Base-by-base conservation (phyloP, 2,329 filamentous ascomycete genomes). In the Fusarium neocosmosporiellum region DNA sequence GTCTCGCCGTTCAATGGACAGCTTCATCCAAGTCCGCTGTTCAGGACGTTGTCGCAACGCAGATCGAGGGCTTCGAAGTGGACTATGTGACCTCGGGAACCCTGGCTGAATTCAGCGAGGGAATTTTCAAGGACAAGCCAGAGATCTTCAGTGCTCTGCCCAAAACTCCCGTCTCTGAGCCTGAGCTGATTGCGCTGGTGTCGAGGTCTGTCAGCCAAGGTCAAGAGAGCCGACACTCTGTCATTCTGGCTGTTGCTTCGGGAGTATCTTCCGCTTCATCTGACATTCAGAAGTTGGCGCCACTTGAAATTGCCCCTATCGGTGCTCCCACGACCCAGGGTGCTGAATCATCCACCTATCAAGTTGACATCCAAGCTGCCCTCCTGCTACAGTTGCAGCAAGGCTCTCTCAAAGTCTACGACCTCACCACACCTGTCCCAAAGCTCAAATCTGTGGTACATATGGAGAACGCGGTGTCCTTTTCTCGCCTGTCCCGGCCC, bases 401-500 rank as follows among this genome's bases (percentile, higher is more conserved):
- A 24, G 87, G 86, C 13, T 81, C 79, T 1, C 83, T 95, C 20
- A 85, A 84, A 29, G 88, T 90, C 4, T 93, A 91, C 78, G 90
- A 93, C 69, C 82, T 95, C 36, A 88, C 88, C 18, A 86, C 87
- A 16, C 88, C 88, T 18, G 83, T 92, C 8, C 92, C 92, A 0
- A 90, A 88, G 72, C 80, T 91, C 29, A 86, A 87, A 63, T 90
- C 90, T 16, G 84, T 82, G 16, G 83, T 92, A 29, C 81, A 85
- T 7, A 82, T 88, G 43, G 81, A 86, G 7, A 86, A 83, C 2
- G 84, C 90, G 3, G 84, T 85, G 22, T 92, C 91, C 2, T 93
- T 94, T 75, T 78, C 92, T 8, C 88, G 91, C 8, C 83, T 95
- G 0, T 93, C 92, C 9, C 88, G 88, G 65, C 90, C 92, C 9